Evolutionary conservation across 2,329 filamentous ascomycete genomes (phyloP), one percentile per base, ranked within the genome.

Genomic region (Ciborinia camelliae): DNA sequence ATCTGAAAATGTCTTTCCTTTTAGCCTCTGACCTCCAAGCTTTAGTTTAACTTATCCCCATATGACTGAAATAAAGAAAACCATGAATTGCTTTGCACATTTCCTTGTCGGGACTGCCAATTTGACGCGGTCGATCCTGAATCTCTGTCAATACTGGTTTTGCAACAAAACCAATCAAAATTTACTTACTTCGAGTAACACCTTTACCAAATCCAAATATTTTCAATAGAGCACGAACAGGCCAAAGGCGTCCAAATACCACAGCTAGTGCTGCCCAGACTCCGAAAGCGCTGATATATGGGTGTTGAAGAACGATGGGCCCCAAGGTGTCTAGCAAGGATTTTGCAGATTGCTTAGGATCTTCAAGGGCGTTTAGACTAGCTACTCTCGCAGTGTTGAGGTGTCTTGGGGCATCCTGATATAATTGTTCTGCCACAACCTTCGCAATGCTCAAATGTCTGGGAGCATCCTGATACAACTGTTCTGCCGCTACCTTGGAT

Each of bases 121-220:
- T 43, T 28, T 30, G 58, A n/a, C 10, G 58, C 58, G 7, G 15
- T 61, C 6, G 58, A 61, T 50, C 32, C 58, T 61, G 28, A 9
- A 52, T 14, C 5, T 23, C 45, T 32, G 32, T 61, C 23, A 61
- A n/a, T 61, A 10, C 9, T 50, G 52, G 45, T 6, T 5, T 12
- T 20, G 26, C 14, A 12, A 28, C 28, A 6, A 39, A n/a, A 39
- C 26, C 2, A 8, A 47, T 28, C 12, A 52, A 39, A 15, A 5
- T 26, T 20, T 26, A 28, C 58, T 48, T 39, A 37, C 58, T n/a
- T n/a, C 35, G 47, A 28, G 18, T 41, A 20, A 61, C 23, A 9
- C 53, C 53, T 51, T 63, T 59, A 41, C 52, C 3, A 50, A 63
- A 63, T 30, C 62, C 62, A 26, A 63, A 50, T 15, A 63, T 32